Base-by-base conservation (phyloP, 257 asterid genomes). In the Echites panduratus region DNA sequence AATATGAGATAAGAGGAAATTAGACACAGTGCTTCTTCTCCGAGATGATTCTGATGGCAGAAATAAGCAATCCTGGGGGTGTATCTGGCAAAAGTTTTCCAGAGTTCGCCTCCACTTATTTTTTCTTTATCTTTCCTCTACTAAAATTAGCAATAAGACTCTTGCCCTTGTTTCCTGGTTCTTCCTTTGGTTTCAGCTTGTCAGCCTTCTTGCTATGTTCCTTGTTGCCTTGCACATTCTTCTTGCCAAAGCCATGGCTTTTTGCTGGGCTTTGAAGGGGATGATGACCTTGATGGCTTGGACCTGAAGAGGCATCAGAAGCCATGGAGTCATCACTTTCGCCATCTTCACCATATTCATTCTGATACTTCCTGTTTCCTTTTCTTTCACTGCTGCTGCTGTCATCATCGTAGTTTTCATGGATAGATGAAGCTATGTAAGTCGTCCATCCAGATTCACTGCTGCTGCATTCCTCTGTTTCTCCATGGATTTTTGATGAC, bases 261-360 rank as follows among this genome's bases (percentile, higher is more conserved):
- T 67, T 70, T 27, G 32, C 72, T 9, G 19, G 29, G 73, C 47
- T 63, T 68, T 68, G 70, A 35, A 68, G 61, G 3, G 77, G 64
- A 67, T 57, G 49, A 67, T 62, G 49, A 68, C 80, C 82, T 62
- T 74, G 90, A 79, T 83, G 82, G 47, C 90, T 85, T 17, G 97
- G 97, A 62, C 96, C 97, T 10, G 97, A 90, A 41, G 96, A 89
- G 29, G 98, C 98, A 82, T 90, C 98, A 11, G 98, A 93, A 66
- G 96, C 93, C 98, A 91, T 89, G 6, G 97, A 90, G 52, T 93
- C 97, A 70, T 91, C 97, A 48, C 96, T 93, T 38, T 84, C 87
- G 4, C 71, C 82, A 12, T 84, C 85, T 67, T 82, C 84, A 52
- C 32, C 79, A 2, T 76, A 69, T 8, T 70, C 26, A 45, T 58